phyloP scores from a whole-genome alignment of 805 yeast genomes.

The Pichia gijzeniarum region DNA sequence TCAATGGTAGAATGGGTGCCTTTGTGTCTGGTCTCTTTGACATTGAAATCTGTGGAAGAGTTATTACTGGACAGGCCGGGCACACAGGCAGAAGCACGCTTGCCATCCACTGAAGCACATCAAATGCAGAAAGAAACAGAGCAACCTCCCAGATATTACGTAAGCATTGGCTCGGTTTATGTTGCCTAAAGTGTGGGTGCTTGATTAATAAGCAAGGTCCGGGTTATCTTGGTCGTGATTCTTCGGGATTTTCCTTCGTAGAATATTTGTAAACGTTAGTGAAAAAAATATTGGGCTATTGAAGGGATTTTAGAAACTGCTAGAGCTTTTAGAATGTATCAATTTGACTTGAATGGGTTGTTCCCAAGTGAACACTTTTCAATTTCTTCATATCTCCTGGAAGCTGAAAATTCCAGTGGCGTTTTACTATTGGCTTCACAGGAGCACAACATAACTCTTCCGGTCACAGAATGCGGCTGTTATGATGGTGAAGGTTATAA shows the following conservation, averaged over 20 bases:
- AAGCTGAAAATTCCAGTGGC: not conserved
- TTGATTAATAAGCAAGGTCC: too few species aligned
- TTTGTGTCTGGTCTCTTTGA: conserved; percentile 7
- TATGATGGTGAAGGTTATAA: conserved; percentile 40
- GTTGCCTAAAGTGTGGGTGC: too few species aligned
- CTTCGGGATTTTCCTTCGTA: too few species aligned
- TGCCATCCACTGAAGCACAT: too few species aligned
- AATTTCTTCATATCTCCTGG: not conserved
- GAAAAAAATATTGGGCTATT: too few species aligned
- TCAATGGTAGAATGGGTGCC: conserved; percentile 13
- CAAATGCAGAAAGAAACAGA: too few species aligned
- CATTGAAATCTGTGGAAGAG: conserved; percentile 1
- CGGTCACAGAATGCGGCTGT: conserved; percentile 26
- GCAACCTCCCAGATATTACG: not conserved
- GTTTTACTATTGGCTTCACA: not conserved
- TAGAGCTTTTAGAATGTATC: not conserved
- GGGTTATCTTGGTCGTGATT: too few species aligned
- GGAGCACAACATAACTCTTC: not conserved
- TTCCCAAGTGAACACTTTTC: conserved; percentile 1
- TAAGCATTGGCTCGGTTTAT: not conserved
- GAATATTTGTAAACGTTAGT: too few species aligned
- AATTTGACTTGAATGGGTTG: conserved; percentile 1
- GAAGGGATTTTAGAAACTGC: not conserved
- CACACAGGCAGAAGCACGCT: too few species aligned
- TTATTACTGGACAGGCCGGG: too few species aligned